Evolutionary conservation across 352 stramenopile species (phyloP).

Genomic region (Phytophthora macrochlamydospora): DNA sequence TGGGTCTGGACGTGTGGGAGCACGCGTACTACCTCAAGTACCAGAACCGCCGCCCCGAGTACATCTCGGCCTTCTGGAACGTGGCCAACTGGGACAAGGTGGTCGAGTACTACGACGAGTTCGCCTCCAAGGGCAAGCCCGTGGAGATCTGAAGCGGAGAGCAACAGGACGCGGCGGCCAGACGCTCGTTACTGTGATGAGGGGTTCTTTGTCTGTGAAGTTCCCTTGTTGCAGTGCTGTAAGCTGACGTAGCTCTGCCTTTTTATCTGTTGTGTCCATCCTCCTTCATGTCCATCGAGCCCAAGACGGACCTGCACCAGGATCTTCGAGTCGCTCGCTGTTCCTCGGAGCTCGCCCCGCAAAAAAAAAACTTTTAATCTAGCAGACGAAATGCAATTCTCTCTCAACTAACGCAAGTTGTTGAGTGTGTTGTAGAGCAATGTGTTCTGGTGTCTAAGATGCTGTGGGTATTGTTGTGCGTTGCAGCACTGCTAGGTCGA

Average conservation of each 20-base stretch:
- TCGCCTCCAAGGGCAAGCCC: slow-evolving; percentile 83
- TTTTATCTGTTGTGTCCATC: slow-evolving; percentile 18
- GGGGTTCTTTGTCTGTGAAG: neutral
- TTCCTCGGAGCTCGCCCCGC: slow-evolving; percentile 21
- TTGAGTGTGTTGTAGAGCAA: neutral
- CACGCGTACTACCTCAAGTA: slow-evolving; percentile 98
- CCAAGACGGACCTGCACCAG: slow-evolving; percentile 8
- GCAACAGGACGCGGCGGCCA: slow-evolving; percentile 16
- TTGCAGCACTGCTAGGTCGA: slow-evolving; percentile 19
- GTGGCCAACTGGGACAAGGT: slow-evolving; percentile 96
- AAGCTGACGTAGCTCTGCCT: slow-evolving; percentile 8
- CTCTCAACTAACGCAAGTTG: slow-evolving; percentile 16
- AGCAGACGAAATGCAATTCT: slow-evolving; percentile 17
- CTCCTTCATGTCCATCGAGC: neutral
- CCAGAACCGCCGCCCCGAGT: slow-evolving; percentile 96
- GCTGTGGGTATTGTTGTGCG: slow-evolving; percentile 3
- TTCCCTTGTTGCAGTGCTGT: neutral
- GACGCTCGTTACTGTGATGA: slow-evolving; percentile 29
- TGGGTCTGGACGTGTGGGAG: slow-evolving; percentile 96
- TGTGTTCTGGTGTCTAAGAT: no score
- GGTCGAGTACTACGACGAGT: slow-evolving; percentile 92
- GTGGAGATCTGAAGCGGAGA: slow-evolving; percentile 80
- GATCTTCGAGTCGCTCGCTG: slow-evolving; percentile 15
- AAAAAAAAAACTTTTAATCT: slow-evolving; percentile 17
- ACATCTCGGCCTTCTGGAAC: slow-evolving; percentile 98